Conservation (phyloP, 2,329 filamentous ascomycete species). For the Ophiognomonia clavigignenti-juglandacearum region DNA sequence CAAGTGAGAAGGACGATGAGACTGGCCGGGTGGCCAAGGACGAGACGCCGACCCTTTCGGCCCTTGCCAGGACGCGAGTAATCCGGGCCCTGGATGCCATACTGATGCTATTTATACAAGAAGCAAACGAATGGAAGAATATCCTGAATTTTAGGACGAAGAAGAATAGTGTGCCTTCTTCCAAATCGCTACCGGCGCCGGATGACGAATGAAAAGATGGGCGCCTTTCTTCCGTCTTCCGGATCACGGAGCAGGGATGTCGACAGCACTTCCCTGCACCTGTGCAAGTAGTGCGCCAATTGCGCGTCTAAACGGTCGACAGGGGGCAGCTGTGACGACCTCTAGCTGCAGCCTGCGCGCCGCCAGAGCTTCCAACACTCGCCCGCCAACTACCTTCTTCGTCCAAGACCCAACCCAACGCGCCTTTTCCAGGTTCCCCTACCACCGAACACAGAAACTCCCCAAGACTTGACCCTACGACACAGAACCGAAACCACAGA, state of each 20-base stretch:
- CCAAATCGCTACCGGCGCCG: too few species aligned
- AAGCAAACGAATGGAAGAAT: background rate
- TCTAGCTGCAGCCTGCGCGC: conserved; percentile 20
- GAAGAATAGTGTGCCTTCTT: too few species aligned
- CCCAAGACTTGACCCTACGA: background rate
- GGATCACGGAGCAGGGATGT: background rate
- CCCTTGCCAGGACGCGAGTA: conserved; percentile 11
- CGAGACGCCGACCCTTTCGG: conserved; percentile 7
- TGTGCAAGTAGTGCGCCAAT: background rate
- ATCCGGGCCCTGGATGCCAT: conserved; percentile 13
- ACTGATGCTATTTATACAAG: background rate
- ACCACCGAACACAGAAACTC: too few species aligned
- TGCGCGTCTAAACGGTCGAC: background rate
- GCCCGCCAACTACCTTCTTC: conserved; percentile 11
- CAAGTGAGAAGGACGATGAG: conserved; percentile 5
- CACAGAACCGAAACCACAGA: conserved; percentile 1
- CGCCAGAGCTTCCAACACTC: conserved; percentile 3
- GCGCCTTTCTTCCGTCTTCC: too few species aligned
- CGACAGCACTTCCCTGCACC: background rate
- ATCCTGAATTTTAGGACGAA: too few species aligned
- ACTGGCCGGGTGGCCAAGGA: conserved; percentile 5
- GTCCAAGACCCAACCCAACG: too few species aligned
- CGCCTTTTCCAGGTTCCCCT: background rate
- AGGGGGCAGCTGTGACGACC: conserved; percentile 8
- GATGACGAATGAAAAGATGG: too few species aligned